Evolutionary conservation across 2,329 filamentous ascomycete genomes (phyloP).

Genomic region (Sporothrix pseudoabietina): DNA sequence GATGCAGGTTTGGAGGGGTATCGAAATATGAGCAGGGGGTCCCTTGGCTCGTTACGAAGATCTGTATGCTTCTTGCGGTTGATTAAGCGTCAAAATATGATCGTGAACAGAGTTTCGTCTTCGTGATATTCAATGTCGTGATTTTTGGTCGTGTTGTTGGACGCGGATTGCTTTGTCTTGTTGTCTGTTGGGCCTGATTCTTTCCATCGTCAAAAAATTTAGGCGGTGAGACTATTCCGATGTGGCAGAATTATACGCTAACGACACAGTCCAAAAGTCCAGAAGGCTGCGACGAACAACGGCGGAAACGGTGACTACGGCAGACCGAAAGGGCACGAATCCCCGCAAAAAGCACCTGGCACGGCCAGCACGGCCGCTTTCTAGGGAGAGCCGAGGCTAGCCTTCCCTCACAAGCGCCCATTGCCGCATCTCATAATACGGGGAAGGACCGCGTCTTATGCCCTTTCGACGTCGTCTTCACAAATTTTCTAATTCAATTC

Average conservation of each 20-base stretch:
- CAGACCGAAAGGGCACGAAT: conserved; percentile 13
- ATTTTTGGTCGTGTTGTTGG: background rate
- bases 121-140: background rate
- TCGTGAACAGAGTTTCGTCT: background rate
- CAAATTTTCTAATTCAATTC: background rate
- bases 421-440: background rate
- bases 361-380: background rate
- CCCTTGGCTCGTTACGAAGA: background rate
- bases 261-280: no score
- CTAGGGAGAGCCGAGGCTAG: conserved; percentile 28
- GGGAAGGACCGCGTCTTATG: background rate
- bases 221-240: conserved; percentile 22
- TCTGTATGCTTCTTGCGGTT: background rate
- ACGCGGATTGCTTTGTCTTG: background rate
- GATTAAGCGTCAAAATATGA: background rate
- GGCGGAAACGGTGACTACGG: background rate
- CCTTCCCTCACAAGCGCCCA: background rate
- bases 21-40: background rate
- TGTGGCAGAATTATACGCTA: conserved; percentile 28
- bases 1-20: background rate
- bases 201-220: conserved; percentile 18
- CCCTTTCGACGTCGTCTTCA: no score
- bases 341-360: conserved; percentile 7
- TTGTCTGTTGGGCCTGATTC: background rate
- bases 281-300: background rate